Evolutionary conservation across 768 basidiomycete genomes (phyloP), one percentile per base, ranked within the genome.

Genomic region (Suillus occidentalis): DNA sequence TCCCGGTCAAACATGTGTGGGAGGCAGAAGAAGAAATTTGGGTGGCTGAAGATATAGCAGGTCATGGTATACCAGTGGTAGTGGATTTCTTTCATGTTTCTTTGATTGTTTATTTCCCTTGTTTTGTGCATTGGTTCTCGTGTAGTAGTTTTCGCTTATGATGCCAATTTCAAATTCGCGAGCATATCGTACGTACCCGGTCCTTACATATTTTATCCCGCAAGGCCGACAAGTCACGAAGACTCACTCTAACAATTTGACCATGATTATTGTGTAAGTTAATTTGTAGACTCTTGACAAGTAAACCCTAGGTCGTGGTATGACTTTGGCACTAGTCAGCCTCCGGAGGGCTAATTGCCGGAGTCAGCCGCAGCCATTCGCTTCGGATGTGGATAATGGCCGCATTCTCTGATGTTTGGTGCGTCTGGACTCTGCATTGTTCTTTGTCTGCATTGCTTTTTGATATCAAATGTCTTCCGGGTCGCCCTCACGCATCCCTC

Each of bases 21-120:
- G 63, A 75, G 67, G 62, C 73, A 71, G 47, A 75, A 73, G 70
- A 72, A 73, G 57, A 66, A 70, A 43, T 64, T 77, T 20, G 69
- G 72, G 49, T 77, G 76, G 73, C 60, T 75, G 63, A 76, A 69
- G 68, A 66, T 73, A 36, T 77, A 64, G 43, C 69, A 20, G 22
- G 64, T 57, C 52, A 39, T 40, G 57, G 25, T 59, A 59, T 50
- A 50, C 14, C 25, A 16, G 28, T 12, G 25, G 9, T 25, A 39
- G 9, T 40, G 42, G 12, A 42, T 58, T 9, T 58, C 14, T 25
- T 58, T 13, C 18, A 20, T 45, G 20, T 40, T 58, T 25, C 18
- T 58, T 58, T 16, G 37, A 9, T 28, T 59, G 57, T 28, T 42
- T 42, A 18, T 20, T 31, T 20, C 4, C 5, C 18, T 28, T 28